phyloP scores from a whole-genome alignment of 306 rosid genomes.

The Gastrolobium villosum region DNA sequence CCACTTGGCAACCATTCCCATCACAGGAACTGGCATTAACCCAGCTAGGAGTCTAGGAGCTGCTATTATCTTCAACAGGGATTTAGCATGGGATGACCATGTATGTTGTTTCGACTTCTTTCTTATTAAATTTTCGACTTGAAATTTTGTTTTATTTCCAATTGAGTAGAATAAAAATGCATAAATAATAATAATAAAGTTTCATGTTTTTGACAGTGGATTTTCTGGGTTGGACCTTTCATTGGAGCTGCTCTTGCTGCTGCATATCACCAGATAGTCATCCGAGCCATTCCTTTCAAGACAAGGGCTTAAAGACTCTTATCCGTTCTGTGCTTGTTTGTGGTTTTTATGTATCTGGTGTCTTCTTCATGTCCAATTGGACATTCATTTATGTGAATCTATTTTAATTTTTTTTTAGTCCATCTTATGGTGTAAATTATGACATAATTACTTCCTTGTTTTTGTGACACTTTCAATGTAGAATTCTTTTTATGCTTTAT shows the following conservation, averaged over 20 bases:
- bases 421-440: conserved; percentile 54
- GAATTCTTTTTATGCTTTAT: not conserved
- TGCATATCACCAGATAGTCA: conserved; percentile 80
- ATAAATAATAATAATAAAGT: not conserved
- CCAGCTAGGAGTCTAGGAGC: conserved; percentile 98
- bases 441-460: conserved; percentile 1
- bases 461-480: conserved; percentile 28
- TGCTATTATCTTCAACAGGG: conserved; percentile 81
- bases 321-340: not conserved
- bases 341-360: not conserved
- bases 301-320: conserved; percentile 54
- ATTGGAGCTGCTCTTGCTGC: conserved; percentile 95
- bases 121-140: not conserved
- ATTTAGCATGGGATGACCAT: conserved; percentile 81
- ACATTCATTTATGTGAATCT: conserved; percentile 32
- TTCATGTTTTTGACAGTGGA: conserved; percentile 65
- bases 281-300: conserved; percentile 94
- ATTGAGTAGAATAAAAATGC: too few species aligned
- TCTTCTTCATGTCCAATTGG: conserved; percentile 1
- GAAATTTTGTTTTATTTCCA: not conserved
- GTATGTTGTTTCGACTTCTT: conserved; percentile 46
- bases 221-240: conserved; percentile 99
- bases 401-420: conserved; percentile 31
- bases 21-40: conserved; percentile 92
- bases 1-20: conserved; percentile 95